Evolutionary conservation across 257 asterid species (phyloP).

Genomic region (Solanum pinnatisectum): DNA sequence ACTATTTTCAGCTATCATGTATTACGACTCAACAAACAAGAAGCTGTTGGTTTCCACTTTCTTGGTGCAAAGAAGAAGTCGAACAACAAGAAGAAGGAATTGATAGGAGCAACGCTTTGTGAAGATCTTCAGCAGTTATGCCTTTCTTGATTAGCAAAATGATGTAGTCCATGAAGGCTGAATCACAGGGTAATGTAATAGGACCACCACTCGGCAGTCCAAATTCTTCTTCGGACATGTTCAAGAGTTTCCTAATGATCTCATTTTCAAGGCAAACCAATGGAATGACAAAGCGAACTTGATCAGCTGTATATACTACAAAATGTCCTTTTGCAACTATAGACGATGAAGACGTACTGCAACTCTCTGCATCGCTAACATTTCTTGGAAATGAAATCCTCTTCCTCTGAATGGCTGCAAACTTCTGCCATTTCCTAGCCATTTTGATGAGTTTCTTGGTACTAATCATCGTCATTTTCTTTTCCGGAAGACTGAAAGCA

Average conservation of each 20-base stretch:
- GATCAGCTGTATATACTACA: background rate
- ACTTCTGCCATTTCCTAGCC: background rate
- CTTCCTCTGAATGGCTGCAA: background rate
- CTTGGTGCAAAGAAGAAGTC: background rate
- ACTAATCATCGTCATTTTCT: background rate
- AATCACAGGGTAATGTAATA: background rate
- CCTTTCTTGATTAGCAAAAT: slow-evolving; percentile 8
- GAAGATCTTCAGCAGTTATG: slow-evolving; percentile 6
- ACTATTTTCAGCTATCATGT: background rate
- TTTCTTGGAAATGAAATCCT: background rate
- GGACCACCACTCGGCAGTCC: background rate
- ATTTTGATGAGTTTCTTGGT: background rate
- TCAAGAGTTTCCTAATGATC: background rate
- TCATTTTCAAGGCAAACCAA: background rate
- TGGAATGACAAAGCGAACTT: accelerated
- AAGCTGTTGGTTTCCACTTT: background rate
- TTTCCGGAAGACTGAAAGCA: background rate
- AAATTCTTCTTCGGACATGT: background rate
- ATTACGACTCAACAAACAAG: background rate
- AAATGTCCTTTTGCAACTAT: background rate
- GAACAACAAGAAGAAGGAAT: background rate
- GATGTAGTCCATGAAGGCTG: background rate
- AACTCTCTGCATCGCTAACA: background rate
- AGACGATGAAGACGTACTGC: background rate
- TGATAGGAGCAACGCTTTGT: slow-evolving; percentile 12